Base-by-base conservation (phyloP, 129 eudicot species). In the Saposhnikovia divaricata region DNA sequence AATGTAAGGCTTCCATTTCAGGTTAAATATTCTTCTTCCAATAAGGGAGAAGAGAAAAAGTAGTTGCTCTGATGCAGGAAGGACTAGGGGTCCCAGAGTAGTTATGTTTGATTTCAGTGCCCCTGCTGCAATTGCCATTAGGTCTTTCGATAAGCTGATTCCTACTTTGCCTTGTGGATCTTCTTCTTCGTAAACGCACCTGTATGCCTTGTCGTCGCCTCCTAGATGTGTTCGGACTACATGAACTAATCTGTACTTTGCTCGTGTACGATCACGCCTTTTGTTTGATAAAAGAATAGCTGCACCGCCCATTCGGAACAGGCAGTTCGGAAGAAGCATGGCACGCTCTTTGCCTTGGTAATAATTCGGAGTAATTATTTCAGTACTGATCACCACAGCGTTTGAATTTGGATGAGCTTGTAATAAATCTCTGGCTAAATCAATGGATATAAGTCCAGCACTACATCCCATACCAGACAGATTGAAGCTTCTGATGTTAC, bases 391-490 rank as follows among this genome's bases (percentile, higher is more conserved):
- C 38, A 91, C 86, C 5, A 91, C 84, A 0, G 92, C 97, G 28
- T 87, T 74, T 2, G 97, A 91, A n/a, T 86, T 88, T 0, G 97
- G 90, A 74, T 91, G 85, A 4, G 81, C 82, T 82, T 89, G 93
- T 0, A 91, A 89, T 1, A 91, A 83, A 16, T 91, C 83, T 21
- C 80, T 83, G 0, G 92, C 97, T 15, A 89, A 79, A 80, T 86
- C 89, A 9, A 89, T 59, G 18, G 93, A 88, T 39, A 89, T 87
- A 2, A 91, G 55, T 7, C 92, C 88, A 0, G 97, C 97, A 42
- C 93, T 89, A 74, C 97, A 91, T 27, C 97, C 97, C 97, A 91
- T 91, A 6, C 97, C 97, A 0, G 93, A 86, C 42, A 91, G 76
- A 75, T 89, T 87, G 79, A 71, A 91, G 77, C 92, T 89, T 81